Base-by-base conservation (phyloP, 2,329 filamentous ascomycete genomes). In the Exophiala viscosa region DNA sequence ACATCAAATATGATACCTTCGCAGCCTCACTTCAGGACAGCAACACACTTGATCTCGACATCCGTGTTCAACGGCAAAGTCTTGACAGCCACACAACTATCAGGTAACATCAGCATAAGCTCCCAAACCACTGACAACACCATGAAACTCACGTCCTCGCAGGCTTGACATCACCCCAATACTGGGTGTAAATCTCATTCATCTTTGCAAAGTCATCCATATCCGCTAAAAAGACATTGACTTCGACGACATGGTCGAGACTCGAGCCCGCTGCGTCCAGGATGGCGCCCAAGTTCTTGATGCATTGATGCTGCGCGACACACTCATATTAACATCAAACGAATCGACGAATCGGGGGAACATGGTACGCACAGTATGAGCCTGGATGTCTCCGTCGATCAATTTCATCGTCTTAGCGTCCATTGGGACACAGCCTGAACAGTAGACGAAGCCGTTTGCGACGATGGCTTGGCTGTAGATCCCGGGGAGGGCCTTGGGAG, bases 131-230 rank as follows among this genome's bases (percentile, higher is more conserved):
- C 38, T n/a, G 14, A 45, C 28, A 28, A 34, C 3, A 32, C 11
- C 18, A 33, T n/a, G 18, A 23, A n/a, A 38, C 34, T 36, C 10
- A 54, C 55, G 51, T 57, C 43, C 57, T 57, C 13, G 50, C 55
- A 15, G 90, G 90, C 80, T 90, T 91, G 8, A 68, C 57, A 55
- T 67, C 68, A 1, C 67, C 66, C 67, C 65, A 91, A 79, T 85
- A 90, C 73, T 90, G 85, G 10, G 31, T 54, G 38, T 93, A 95
- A 65, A 89, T 86, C 61, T 79, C 79, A 73, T 96, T 95, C 87
- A 95, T 90, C 69, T 84, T 83, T 70, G 73, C 76, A 64, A 86
- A 87, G 64, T 87, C 74, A 45, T 78, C 73, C 82, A 87, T 87
- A 50, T 78, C 76, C 1, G 79, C 80, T 15, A 87, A 66, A 64